These are phyloP conservation scores for Vitrella brassicaformis DNA, from an alignment of 73 alveolate species.

Conservation along the genomic window DNA sequence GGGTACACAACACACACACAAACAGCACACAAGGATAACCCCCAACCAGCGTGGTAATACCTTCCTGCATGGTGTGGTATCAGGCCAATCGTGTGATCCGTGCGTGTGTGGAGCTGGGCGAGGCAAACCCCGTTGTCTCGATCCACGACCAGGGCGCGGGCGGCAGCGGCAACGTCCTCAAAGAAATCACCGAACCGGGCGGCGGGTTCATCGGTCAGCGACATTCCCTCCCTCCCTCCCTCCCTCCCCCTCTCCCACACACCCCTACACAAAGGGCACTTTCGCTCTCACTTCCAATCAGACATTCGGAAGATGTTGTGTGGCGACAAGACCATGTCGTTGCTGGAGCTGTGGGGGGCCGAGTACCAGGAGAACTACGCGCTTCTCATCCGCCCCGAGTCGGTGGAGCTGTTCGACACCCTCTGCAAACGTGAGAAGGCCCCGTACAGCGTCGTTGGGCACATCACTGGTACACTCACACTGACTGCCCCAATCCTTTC, in stretches of 20 bases:
- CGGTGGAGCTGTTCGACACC: conserved; percentile 23
- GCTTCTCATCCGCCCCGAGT: conserved; percentile 6
- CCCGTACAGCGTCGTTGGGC: conserved; percentile 18
- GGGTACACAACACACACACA: neutral
- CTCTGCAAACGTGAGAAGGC: conserved; percentile 28
- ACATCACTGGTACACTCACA: neutral
- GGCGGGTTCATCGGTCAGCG: conserved; percentile 1
- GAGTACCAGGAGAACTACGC: conserved; percentile 18
- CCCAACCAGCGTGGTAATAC: neutral
- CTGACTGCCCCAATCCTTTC: neutral
- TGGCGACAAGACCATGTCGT: conserved; percentile 30
- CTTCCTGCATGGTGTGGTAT: neutral
- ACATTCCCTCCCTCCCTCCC: neutral
- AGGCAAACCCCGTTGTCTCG: conserved; percentile 22
- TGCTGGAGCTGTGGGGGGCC: neutral
- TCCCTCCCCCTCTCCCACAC: neutral
- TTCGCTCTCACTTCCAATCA: conserved; percentile 15
- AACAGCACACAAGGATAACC: neutral
- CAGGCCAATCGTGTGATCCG: conserved; percentile 28
- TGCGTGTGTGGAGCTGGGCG: conserved; percentile 36
- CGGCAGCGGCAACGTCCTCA: conserved; percentile 19
- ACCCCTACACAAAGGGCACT: neutral
- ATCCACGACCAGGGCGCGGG: conserved; percentile 43
- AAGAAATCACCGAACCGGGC: conserved; percentile 34
- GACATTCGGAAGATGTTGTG: conserved; percentile 26